Base-by-base conservation (phyloP, 306 rosid species). In the Ammopiptanthus mongolicus region DNA sequence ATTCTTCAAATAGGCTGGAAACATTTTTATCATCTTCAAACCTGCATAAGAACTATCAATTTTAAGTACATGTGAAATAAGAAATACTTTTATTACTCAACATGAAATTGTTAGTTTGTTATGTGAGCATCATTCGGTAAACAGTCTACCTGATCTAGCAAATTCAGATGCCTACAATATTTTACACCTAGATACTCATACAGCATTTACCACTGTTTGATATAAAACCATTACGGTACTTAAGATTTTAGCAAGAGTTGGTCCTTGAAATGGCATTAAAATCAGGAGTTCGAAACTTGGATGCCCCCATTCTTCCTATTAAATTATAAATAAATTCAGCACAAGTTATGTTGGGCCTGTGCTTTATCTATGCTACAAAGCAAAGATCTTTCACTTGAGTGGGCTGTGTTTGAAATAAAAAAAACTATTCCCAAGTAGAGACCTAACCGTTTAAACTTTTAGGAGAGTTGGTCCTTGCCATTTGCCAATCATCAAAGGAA, bases 1-100 rank as follows among this genome's bases (percentile, higher is more conserved):
- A 84, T 84, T 91, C 98, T 87, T 95, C 97, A 79, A 90, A 91
- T 69, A 82, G 65, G 62, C 86, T 85, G 55, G 96, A 91, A 77
- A 95, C 88, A 79, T 48, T 53, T 78, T 90, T 88, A 75, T 95
- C 98, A 79, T 90, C 97, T 41, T 91, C 96, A 61, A 95, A 95
- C 63, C 98, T 95, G 85, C 81, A 77, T 23, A 51, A 36, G 15
- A 80, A 33, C 17, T 51, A 42, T 15, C 63, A 73, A 1, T 41
- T 73, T 59, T 19, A 4, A 29, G 73, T 61, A 18, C 65, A 21
- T 22, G 15, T 65, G 47, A 61, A 51, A 67, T 52, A 60, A 74
- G 33, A 65, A 23, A 53, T 56, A 65, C 65, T 8, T 25, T 5
- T 23, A 78, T 53, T 11, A 60, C 48, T 44, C 77, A 67, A 51